A percentile compares a stretch with the other conserved stretches of the same genome.
Evolutionary conservation across 176 grass and related monocot genomes (phyloP).

Genomic region (Avena eriantha): DNA sequence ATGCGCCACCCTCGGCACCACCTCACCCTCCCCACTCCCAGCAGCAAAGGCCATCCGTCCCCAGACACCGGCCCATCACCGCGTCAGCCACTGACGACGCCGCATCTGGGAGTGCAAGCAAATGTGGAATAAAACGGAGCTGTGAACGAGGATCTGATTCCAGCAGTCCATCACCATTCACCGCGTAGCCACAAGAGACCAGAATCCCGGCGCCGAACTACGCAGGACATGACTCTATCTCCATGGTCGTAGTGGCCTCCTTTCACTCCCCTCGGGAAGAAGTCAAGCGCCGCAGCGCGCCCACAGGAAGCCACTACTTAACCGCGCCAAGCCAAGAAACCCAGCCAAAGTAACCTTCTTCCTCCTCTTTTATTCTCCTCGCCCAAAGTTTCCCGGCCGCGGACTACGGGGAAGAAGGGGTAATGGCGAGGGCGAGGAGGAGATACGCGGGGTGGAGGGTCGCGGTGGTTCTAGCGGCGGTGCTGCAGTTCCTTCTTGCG

Average conservation of each 20-base stretch:
- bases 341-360: neutral
- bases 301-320: conserved; percentile 30
- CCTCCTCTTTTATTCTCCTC: neutral
- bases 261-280: conserved; percentile 14
- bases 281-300: conserved; percentile 27
- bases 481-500: conserved; percentile 10
- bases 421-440: conserved; percentile 8
- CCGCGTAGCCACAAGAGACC: conserved; percentile 8
- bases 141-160: conserved; percentile 1
- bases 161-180: neutral
- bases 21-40: neutral
- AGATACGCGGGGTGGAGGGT: neutral
- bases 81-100: neutral
- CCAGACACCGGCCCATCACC: neutral
- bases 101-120: neutral
- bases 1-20: conserved; percentile 12
- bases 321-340: conserved; percentile 13
- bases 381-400: neutral
- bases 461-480: neutral
- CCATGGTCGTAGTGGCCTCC: neutral
- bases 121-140: neutral
- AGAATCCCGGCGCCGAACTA: neutral
- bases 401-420: neutral
- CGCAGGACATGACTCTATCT: neutral
- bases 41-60: neutral